These are phyloP conservation scores for Adiantum capillusveneris DNA, from an alignment of 75 land plant species.

Conservation along the genomic window DNA sequence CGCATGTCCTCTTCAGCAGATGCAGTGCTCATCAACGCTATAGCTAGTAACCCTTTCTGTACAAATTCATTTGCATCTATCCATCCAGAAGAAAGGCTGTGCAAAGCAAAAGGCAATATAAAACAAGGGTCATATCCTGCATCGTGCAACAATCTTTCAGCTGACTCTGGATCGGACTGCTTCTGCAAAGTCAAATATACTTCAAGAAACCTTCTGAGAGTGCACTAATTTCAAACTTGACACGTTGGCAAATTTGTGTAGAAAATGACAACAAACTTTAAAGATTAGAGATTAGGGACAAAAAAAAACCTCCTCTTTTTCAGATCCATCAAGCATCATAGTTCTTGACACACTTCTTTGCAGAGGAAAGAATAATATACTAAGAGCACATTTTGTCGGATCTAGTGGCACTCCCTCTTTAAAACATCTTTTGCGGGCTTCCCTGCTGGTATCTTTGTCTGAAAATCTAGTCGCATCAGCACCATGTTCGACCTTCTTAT, in stretches of 20 bases:
- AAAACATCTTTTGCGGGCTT: slow-evolving; percentile 42
- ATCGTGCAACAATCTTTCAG: background rate
- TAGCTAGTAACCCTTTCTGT: slow-evolving; percentile 73
- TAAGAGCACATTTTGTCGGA: slow-evolving; percentile 46
- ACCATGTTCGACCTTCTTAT: slow-evolving; percentile 14
- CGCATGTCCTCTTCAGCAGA: slow-evolving; percentile 58
- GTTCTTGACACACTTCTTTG: slow-evolving; percentile 7
- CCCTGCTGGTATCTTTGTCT: slow-evolving; percentile 40
- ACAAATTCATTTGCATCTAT: slow-evolving; percentile 76
- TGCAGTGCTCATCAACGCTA: slow-evolving; percentile 69
- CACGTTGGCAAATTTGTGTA: too few relatives aligned
- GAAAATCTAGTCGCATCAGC: background rate
- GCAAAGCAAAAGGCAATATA: slow-evolving; percentile 64
- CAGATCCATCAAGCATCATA: too few relatives aligned
- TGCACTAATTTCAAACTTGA: too few relatives aligned
- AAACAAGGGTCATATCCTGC: slow-evolving; percentile 72
- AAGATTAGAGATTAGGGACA: too few relatives aligned
- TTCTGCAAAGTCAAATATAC: too few relatives aligned
- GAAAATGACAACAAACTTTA: too few relatives aligned
- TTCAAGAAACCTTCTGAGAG: too few relatives aligned
- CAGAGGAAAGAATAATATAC: slow-evolving; percentile 60
- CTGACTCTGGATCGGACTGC: background rate
- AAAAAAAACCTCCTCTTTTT: too few relatives aligned
- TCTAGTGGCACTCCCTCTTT: slow-evolving; percentile 70
- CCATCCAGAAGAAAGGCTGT: slow-evolving; percentile 55